These are phyloP conservation scores for Colletotrichum cordylinicola DNA, from an alignment of 2,329 filamentous ascomycete species.

Conservation along the genomic window DNA sequence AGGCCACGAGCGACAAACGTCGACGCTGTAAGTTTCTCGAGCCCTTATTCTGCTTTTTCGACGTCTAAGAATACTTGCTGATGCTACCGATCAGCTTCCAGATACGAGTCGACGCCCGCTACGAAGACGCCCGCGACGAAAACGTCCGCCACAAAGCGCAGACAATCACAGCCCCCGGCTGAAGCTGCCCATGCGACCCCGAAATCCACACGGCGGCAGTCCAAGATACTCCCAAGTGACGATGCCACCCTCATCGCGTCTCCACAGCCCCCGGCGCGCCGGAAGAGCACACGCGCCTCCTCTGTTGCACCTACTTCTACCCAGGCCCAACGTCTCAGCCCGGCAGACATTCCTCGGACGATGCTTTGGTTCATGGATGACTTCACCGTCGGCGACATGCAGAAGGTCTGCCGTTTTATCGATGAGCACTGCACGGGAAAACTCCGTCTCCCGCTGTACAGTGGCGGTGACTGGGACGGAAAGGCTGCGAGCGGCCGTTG, in stretches of 20 bases:
- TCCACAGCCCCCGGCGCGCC: neutral
- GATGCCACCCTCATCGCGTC: neutral
- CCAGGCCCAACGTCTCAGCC: neutral
- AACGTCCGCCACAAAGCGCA: neutral
- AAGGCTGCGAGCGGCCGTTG: constrained; percentile 14
- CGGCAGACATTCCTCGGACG: constrained; percentile 13
- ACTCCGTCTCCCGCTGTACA: constrained; percentile 14
- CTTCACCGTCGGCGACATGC: constrained; percentile 20
- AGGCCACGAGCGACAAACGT: neutral
- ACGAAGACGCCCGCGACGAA: neutral
- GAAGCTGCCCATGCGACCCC: neutral
- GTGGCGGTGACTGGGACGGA: constrained; percentile 18
- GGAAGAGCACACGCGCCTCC: neutral
- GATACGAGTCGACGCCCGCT: neutral
- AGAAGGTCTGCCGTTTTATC: constrained; percentile 20
- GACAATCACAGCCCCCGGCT: neutral
- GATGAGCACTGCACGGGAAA: constrained; percentile 19
- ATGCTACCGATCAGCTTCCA: neutral
- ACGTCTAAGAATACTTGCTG: neutral
- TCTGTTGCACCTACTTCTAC: neutral
- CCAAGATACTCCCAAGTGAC: neutral
- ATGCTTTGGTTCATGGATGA: constrained; percentile 23
- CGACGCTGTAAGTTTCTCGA: neutral
- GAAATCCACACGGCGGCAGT: neutral
- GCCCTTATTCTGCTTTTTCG: neutral